phyloP scores from a whole-genome alignment of 2,329 filamentous ascomycete genomes.

The Xylaria sp. region DNA sequence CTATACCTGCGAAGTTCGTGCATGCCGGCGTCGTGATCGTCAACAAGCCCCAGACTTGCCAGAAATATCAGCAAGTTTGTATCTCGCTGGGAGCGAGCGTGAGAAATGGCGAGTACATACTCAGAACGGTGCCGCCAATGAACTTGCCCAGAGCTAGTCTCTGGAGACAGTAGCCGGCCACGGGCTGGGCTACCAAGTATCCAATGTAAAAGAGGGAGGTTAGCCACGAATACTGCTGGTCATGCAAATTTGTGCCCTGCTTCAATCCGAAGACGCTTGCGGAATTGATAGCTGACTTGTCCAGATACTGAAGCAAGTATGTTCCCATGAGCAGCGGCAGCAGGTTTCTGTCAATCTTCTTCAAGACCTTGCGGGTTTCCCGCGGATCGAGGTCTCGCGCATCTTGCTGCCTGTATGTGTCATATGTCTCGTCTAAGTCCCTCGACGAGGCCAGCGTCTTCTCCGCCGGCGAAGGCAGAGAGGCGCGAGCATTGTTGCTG shows the following conservation, averaged over 20 bases:
- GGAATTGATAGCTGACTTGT: conserved; percentile 60
- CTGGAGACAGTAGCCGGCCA: conserved; percentile 46
- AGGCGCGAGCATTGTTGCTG: neutral
- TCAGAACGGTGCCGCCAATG: conserved; percentile 41
- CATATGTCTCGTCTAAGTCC: conserved; percentile 52
- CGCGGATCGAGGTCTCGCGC: conserved; percentile 41
- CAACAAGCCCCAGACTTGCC: conserved; percentile 46
- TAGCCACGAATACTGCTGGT: conserved; percentile 65
- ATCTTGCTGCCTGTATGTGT: conserved; percentile 48
- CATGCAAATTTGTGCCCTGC: conserved; percentile 59
- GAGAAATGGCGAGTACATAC: conserved; percentile 26
- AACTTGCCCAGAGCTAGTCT: conserved; percentile 45
- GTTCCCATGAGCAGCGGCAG: conserved; percentile 50
- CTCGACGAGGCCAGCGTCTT: conserved; percentile 41
- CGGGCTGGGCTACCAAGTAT: conserved; percentile 47
- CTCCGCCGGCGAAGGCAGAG: conserved; percentile 23
- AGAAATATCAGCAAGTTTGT: conserved; percentile 5
- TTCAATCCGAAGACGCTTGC: conserved; percentile 62
- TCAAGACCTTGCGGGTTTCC: conserved; percentile 47
- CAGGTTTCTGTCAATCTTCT: conserved; percentile 49
- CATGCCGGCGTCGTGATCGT: conserved; percentile 47
- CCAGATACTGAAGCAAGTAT: conserved; percentile 51
- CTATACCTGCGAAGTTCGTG: conserved; percentile 45
- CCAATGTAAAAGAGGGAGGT: conserved; percentile 48
- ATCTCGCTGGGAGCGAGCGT: neutral